phyloP scores from a whole-genome alignment of 2,329 filamentous ascomycete genomes.

The Phyllosticta ampelicida region DNA sequence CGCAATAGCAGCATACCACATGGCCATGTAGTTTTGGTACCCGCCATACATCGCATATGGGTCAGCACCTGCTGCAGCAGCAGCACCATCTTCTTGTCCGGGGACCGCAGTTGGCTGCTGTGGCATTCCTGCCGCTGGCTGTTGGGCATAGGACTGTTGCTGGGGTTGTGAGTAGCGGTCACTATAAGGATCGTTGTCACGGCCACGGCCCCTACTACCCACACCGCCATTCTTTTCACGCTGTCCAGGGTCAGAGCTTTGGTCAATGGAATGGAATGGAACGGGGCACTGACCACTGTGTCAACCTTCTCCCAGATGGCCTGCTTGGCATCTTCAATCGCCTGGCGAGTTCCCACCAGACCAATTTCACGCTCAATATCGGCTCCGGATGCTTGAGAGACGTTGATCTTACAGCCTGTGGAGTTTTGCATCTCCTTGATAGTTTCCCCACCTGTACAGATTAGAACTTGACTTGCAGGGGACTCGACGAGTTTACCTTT shows the following conservation, averaged over 20 bases:
- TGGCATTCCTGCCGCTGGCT: slow-evolving; percentile 21
- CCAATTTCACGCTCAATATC: slow-evolving; percentile 81
- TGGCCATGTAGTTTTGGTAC: slow-evolving; percentile 66
- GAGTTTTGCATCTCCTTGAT: slow-evolving; percentile 86
- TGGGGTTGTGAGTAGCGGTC: slow-evolving; percentile 38
- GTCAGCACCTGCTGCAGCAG: slow-evolving; percentile 24
- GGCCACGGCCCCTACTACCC: slow-evolving; percentile 27
- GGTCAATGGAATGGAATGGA: background rate
- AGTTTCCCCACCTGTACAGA: slow-evolving; percentile 60
- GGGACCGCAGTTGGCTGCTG: slow-evolving; percentile 32
- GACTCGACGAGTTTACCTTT: slow-evolving; percentile 44
- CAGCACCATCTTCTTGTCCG: slow-evolving; percentile 50
- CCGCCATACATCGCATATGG: slow-evolving; percentile 71
- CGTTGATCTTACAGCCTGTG: slow-evolving; percentile 91
- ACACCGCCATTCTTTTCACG: slow-evolving; percentile 36
- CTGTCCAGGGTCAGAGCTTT: slow-evolving; percentile 23
- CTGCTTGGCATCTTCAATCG: slow-evolving; percentile 69
- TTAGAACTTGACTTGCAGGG: slow-evolving; percentile 14
- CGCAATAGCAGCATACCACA: slow-evolving; percentile 67
- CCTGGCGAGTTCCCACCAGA: slow-evolving; percentile 64
- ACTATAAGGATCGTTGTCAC: slow-evolving; percentile 29
- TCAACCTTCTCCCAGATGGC: slow-evolving; percentile 90
- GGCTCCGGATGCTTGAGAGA: slow-evolving; percentile 67
- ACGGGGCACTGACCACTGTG: slow-evolving; percentile 57
- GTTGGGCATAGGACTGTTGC: slow-evolving; percentile 30